Percentiles rank a stretch among this genome's conserved stretches.
Evolutionary conservation across 331 rosid species (phyloP).

Genomic region (Pyrus hybrid): DNA sequence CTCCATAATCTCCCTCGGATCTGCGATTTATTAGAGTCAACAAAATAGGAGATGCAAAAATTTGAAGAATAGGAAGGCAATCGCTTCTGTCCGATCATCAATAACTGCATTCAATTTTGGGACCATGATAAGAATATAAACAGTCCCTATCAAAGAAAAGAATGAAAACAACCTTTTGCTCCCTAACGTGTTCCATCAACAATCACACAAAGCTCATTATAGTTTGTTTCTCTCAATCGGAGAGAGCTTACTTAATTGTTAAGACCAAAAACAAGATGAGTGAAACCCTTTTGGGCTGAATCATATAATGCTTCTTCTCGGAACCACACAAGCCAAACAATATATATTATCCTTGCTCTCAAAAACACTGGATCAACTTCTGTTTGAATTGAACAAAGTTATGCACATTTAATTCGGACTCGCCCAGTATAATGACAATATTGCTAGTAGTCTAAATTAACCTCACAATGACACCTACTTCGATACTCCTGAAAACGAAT

Average conservation of each 20-base stretch:
- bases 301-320: too few relatives aligned
- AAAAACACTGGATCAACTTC: background rate
- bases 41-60: background rate
- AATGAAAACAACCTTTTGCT: background rate
- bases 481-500: background rate
- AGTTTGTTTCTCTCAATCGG: too few relatives aligned
- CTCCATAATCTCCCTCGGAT: slow-evolving; percentile 80
- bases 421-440: background rate
- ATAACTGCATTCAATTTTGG: slow-evolving; percentile 31
- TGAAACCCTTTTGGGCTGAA: too few relatives aligned
- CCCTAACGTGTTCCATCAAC: background rate
- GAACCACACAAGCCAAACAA: slow-evolving; percentile 6
- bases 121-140: background rate
- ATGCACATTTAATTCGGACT: background rate
- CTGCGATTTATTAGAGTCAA: slow-evolving; percentile 26
- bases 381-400: background rate
- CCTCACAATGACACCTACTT: background rate
- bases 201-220: too few relatives aligned
- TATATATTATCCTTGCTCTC: background rate
- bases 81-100: background rate
- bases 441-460: background rate
- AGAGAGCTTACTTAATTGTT: too few relatives aligned
- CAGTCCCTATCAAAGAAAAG: background rate
- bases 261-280: too few relatives aligned
- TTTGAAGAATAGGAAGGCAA: background rate